A percentile compares a stretch with the other conserved stretches of the same genome.
These are phyloP conservation scores for Peronospora destructor DNA, from an alignment of 352 stramenopile genomes.

Conservation along the genomic window DNA sequence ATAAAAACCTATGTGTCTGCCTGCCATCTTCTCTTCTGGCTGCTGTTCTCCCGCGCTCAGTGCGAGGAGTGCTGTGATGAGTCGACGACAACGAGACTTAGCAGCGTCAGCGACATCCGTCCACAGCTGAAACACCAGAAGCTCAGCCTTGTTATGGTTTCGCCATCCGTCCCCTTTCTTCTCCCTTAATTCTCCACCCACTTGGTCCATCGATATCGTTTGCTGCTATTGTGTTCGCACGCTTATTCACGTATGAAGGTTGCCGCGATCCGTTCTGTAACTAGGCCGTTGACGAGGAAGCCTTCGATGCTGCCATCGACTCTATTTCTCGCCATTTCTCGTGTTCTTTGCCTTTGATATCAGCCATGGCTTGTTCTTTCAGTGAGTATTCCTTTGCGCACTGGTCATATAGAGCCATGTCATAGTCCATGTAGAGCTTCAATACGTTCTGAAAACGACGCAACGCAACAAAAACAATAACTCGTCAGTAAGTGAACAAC, in stretches of 20 bases:
- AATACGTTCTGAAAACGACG: slow-evolving; percentile 59
- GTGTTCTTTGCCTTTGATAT: slow-evolving; percentile 73
- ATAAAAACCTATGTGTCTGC: slow-evolving; percentile 29
- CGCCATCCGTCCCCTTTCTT: slow-evolving; percentile 5
- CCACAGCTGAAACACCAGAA: slow-evolving; percentile 2
- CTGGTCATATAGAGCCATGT: slow-evolving; percentile 91
- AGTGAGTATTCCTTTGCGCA: slow-evolving; percentile 81
- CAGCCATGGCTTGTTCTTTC: slow-evolving; percentile 60
- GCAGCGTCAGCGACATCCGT: slow-evolving; percentile 3
- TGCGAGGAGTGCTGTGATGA: slow-evolving; percentile 11
- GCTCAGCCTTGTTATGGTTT: slow-evolving; percentile 8
- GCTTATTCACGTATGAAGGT: slow-evolving; percentile 2
- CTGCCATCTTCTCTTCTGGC: slow-evolving; percentile 13
- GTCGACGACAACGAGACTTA: slow-evolving; percentile 7
- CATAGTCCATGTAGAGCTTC: slow-evolving; percentile 91
- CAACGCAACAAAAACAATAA: slow-evolving; percentile 1
- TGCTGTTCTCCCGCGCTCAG: slow-evolving; percentile 15
- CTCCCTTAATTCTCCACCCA: slow-evolving; percentile 6
- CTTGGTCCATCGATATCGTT: slow-evolving; percentile 18
- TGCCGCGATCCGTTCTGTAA: slow-evolving; percentile 11
- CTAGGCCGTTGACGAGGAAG: slow-evolving; percentile 38
- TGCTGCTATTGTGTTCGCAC: slow-evolving; percentile 19
- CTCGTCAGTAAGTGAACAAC: not conserved
- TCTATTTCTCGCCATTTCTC: slow-evolving; percentile 93
- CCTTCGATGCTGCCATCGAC: slow-evolving; percentile 75